Conservation (phyloP, 768 basidiomycete species). For the Termitomyces sp. region DNA sequence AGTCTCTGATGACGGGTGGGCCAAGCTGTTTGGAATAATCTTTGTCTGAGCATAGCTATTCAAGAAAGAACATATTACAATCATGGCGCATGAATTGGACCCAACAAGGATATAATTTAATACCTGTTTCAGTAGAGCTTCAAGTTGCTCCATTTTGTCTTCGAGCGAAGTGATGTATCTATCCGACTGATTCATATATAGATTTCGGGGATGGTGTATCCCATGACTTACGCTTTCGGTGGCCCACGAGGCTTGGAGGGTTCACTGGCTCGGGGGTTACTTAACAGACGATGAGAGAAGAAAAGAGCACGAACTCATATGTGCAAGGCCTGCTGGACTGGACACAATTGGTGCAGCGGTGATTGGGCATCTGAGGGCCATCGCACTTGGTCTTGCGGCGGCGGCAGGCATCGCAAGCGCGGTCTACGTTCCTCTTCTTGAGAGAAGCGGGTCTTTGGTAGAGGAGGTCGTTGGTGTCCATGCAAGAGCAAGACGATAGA, state of each 20-base stretch:
- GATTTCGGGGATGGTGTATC: background rate
- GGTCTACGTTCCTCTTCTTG: constrained; percentile 43
- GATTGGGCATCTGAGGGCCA: constrained; percentile 44
- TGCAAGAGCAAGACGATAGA: constrained; percentile 8
- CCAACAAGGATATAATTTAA: constrained; percentile 5
- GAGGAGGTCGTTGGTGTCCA: constrained; percentile 5
- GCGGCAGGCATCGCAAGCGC: constrained; percentile 57
- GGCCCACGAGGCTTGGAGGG: constrained; percentile 61
- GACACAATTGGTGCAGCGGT: constrained; percentile 53
- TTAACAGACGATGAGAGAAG: background rate
- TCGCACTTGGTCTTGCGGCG: constrained; percentile 58
- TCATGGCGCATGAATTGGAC: background rate
- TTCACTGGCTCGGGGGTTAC: constrained; percentile 34
- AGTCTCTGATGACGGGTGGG: constrained; percentile 53
- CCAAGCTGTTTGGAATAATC: constrained; percentile 63
- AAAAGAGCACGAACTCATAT: constrained; percentile 41
- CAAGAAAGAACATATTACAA: background rate
- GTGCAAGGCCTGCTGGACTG: constrained; percentile 48
- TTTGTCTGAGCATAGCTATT: constrained; percentile 53
- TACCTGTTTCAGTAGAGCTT: constrained; percentile 48
- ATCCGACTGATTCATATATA: background rate
- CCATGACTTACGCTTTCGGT: constrained; percentile 52
- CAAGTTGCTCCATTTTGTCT: constrained; percentile 51
- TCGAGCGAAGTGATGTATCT: constrained; percentile 58
- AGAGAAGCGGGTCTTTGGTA: background rate